Percentiles rank a stretch among this genome's conserved stretches.
These are phyloP conservation scores for Basidiobolus heterosporus DNA, from an alignment of 371 early-diverging fungal genomes.

Conservation along the genomic window DNA sequence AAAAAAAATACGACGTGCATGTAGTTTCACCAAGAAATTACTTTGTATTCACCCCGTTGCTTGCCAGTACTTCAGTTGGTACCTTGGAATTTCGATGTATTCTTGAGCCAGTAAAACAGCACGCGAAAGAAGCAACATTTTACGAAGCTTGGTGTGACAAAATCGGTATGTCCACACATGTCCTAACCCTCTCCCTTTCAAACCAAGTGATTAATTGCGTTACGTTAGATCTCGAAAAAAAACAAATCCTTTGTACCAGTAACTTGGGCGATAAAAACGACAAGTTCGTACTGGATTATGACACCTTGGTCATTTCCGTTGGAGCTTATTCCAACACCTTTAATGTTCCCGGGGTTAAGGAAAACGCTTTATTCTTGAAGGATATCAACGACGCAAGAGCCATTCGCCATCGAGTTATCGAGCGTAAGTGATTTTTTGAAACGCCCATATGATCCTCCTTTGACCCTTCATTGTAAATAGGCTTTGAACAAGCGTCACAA, in stretches of 20 bases:
- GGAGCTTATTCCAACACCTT: constrained; percentile 76
- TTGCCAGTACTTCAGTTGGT: constrained; percentile 67
- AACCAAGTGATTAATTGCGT: background rate
- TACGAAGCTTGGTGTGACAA: constrained; percentile 47
- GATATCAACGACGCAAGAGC: constrained; percentile 54
- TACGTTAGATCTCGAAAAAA: constrained; percentile 20
- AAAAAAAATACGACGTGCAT: constrained; percentile 57
- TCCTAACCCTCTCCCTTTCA: too few relatives aligned
- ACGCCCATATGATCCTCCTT: background rate
- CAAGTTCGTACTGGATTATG: constrained; percentile 35
- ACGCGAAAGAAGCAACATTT: constrained; percentile 34
- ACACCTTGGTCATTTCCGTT: constrained; percentile 58
- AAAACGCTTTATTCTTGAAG: constrained; percentile 52
- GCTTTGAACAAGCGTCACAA: constrained; percentile 58
- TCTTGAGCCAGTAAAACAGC: constrained; percentile 48
- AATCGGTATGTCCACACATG: constrained; percentile 13
- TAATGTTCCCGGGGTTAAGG: constrained; percentile 60
- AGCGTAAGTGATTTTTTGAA: constrained; percentile 23
- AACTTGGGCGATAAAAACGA: constrained; percentile 11
- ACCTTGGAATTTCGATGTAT: constrained; percentile 71
- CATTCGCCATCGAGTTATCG: constrained; percentile 51
- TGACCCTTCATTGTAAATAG: constrained; percentile 13
- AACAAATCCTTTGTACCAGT: constrained; percentile 17
- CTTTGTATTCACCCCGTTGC: constrained; percentile 74
- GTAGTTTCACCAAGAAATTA: constrained; percentile 79